These are phyloP conservation scores for Giardia muris DNA, from an alignment of 208 protist genomes.

Conservation along the genomic window DNA sequence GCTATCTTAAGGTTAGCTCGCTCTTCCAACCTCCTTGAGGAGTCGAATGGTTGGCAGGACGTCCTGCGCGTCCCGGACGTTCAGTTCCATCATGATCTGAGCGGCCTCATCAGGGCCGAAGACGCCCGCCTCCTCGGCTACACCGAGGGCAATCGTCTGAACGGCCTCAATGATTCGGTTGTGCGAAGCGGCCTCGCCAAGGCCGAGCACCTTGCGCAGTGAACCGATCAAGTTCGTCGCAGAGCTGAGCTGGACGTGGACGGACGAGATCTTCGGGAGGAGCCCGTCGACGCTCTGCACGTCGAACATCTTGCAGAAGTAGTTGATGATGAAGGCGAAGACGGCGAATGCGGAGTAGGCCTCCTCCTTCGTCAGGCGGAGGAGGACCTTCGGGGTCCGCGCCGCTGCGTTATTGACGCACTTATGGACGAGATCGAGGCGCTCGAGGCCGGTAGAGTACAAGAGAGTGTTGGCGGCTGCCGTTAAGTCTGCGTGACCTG, in stretches of 20 bases:
- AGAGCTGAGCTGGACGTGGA: neutral
- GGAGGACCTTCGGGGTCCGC: neutral
- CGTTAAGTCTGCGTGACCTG: neutral
- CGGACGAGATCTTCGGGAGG: neutral
- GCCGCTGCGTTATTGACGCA: neutral
- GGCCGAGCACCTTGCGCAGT: neutral
- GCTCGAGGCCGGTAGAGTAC: neutral
- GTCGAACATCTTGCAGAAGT: slow-evolving; percentile 13
- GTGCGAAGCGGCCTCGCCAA: neutral
- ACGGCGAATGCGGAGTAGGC: neutral
- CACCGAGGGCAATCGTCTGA: neutral
- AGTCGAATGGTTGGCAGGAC: neutral
- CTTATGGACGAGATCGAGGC: neutral
- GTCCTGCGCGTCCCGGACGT: neutral
- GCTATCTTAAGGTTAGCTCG: too few species aligned
- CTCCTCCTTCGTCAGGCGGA: neutral
- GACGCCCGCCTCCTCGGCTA: neutral
- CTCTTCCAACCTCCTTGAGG: too few species aligned
- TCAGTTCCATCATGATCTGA: neutral
- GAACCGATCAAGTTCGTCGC: neutral
- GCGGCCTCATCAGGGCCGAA: neutral
- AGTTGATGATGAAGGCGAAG: slow-evolving; percentile 7
- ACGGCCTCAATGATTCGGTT: slow-evolving; percentile 17
- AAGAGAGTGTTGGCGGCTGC: neutral
- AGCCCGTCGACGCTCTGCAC: neutral